Evolutionary conservation across 2,329 filamentous ascomycete genomes (phyloP), one percentile per base, ranked within the genome.

Genomic region (Clonostachys rhizophaga): DNA sequence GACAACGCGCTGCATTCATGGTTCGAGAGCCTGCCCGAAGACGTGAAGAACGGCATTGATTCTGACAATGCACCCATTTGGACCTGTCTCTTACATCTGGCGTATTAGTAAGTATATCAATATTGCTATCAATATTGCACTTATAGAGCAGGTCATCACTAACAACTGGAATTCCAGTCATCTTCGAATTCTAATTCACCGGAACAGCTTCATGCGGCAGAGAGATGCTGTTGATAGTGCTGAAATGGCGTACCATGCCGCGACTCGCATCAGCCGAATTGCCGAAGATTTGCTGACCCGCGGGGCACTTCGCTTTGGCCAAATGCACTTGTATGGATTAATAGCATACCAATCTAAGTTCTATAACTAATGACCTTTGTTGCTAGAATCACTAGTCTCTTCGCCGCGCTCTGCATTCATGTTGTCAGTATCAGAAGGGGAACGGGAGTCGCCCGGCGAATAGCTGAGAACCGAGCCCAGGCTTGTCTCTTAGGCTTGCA

Each of bases 391-490:
- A 67, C 66, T 7, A 64, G 59, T 44, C 54, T 68, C 16, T 68
- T 68, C 39, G 63, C 63, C 4, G 65, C 66, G 4, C 55, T 67
- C 1, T 69, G 66, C 44, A 67, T 68, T 13, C 64, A 69, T 48
- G 62, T 59, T 48, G 63, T 68, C 45, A 60, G 57, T 46, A 62
- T 68, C 45, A 57, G 63, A 16, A 58, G 62, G 40, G 60, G 59
- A 18, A 56, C 52, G 8, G 64, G 62, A 20, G 59, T 67, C 12
- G 53, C 61, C 7, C 57, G 62, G 20, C 53, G 63, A 4, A 61
- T 68, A 9, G 64, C 65, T 24, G 63, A 67, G 45, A 62, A 67
- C 48, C 57, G 65, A 16, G 65, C 66, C 2, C 64, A 67, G 34
- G 61, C 66, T 50, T 68, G 64, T 36, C 62, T 68, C 3, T 52